phyloP scores from a whole-genome alignment of 352 stramenopile genomes.

The Phytophthora aleatoria region DNA sequence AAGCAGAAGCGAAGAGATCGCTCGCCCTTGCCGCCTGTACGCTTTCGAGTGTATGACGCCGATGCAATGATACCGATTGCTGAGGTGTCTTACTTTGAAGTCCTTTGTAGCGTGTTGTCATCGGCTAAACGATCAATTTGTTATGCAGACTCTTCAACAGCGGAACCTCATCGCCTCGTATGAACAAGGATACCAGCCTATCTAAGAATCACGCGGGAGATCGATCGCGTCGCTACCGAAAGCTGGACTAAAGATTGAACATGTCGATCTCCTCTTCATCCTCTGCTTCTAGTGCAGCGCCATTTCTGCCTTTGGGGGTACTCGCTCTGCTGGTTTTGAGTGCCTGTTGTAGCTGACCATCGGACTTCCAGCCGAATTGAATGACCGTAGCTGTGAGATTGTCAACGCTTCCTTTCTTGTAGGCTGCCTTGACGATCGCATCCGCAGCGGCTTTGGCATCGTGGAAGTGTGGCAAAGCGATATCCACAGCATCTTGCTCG shows the following conservation, averaged over 20 bases:
- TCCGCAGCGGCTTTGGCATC: slow-evolving; percentile 48
- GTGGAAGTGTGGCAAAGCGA: slow-evolving; percentile 44
- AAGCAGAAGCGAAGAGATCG: slow-evolving; percentile 24
- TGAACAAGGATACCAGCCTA: slow-evolving; percentile 29
- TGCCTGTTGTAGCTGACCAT: slow-evolving; percentile 21
- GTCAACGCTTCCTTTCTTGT: slow-evolving; percentile 55
- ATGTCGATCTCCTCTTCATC: slow-evolving; percentile 57
- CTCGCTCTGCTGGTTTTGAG: slow-evolving; percentile 10
- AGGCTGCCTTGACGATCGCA: slow-evolving; percentile 63
- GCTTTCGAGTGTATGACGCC: slow-evolving; percentile 48
- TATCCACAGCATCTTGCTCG: slow-evolving; percentile 59
- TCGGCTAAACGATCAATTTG: neutral
- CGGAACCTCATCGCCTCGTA: slow-evolving; percentile 37
- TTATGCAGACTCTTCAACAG: slow-evolving; percentile 38
- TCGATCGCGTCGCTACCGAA: neutral
- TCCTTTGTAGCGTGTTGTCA: neutral
- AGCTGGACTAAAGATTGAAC: slow-evolving; percentile 44
- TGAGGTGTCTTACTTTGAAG: slow-evolving; percentile 30
- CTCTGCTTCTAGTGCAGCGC: neutral
- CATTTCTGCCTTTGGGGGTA: slow-evolving; percentile 8
- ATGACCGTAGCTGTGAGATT: slow-evolving; percentile 65
- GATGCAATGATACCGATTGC: slow-evolving; percentile 46
- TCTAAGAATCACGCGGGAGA: neutral
- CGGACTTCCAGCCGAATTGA: slow-evolving; percentile 49
- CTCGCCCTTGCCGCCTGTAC: slow-evolving; percentile 20